phyloP scores from a whole-genome alignment of 1,139 yeast genomes.

The Yamadazyma blattariae region DNA sequence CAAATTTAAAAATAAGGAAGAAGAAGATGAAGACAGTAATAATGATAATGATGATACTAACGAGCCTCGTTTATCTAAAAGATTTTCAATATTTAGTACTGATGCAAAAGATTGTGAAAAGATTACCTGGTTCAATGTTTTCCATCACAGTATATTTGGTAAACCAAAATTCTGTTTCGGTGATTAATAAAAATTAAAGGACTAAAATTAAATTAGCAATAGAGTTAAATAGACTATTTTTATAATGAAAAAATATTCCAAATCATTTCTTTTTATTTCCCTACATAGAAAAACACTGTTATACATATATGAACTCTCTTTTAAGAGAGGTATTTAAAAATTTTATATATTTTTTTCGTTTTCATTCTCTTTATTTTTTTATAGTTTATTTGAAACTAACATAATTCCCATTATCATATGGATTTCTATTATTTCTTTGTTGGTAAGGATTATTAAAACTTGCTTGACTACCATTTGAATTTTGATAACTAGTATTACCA shows the following conservation, averaged over 20 bases:
- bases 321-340: too few species aligned
- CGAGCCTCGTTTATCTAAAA: conserved; percentile 4
- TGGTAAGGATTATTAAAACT: conserved; percentile 18
- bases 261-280: neutral
- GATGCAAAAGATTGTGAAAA: conserved; percentile 33
- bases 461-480: conserved; percentile 7
- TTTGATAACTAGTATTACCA: conserved; percentile 13
- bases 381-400: conserved; percentile 18
- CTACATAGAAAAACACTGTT: neutral
- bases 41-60: neutral
- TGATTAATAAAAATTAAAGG: too few species aligned
- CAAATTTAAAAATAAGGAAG: neutral
- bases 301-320: neutral
- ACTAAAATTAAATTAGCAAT: too few species aligned
- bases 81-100: conserved; percentile 17
- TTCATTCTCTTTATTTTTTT: neutral
- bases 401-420: conserved; percentile 13
- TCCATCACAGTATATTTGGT: conserved; percentile 49
- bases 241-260: neutral
- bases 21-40: neutral
- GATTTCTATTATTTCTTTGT: conserved; percentile 11
- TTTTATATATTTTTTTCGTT: too few species aligned
- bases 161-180: conserved; percentile 39
- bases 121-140: conserved; percentile 49
- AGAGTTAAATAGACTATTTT: too few species aligned